phyloP scores from a whole-genome alignment of 352 stramenopile genomes.

The Phytophthora hibernalis region DNA sequence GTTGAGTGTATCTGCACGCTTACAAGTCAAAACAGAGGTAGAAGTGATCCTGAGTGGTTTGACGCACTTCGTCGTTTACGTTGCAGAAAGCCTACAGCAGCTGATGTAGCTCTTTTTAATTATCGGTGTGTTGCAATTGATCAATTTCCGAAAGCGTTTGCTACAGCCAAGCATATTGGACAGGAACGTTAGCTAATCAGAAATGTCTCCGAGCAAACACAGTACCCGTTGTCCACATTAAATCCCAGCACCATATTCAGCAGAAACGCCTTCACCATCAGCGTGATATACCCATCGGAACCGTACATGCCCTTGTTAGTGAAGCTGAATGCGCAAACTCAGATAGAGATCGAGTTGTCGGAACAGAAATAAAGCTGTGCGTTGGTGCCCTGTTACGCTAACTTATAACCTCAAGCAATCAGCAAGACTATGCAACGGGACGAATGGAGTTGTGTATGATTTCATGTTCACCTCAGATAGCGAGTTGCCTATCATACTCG shows the following conservation, averaged over 20 bases:
- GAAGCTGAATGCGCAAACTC: too few relatives aligned
- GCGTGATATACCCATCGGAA: neutral
- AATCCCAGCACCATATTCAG: neutral
- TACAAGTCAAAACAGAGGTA: conserved; percentile 4
- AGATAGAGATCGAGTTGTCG: too few relatives aligned
- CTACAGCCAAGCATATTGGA: neutral
- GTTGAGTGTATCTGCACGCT: neutral
- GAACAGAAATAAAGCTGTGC: too few relatives aligned
- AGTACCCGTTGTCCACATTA: neutral
- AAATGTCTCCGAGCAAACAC: neutral
- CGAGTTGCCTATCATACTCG: neutral
- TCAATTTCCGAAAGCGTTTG: too few relatives aligned
- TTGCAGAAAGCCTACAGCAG: neutral
- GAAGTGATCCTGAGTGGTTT: conserved; percentile 1
- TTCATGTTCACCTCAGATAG: neutral
- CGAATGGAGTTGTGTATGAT: neutral
- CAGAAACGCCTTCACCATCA: neutral
- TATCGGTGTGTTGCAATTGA: too few relatives aligned
- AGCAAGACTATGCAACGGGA: neutral
- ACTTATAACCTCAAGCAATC: neutral
- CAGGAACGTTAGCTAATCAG: too few relatives aligned
- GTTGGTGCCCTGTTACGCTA: neutral
- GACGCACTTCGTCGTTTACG: neutral
- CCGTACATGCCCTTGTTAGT: neutral
- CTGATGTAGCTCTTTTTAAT: conserved; percentile 1